These are phyloP conservation scores for Phytophthora citrophthora DNA, from an alignment of 352 stramenopile genomes.

Conservation along the genomic window DNA sequence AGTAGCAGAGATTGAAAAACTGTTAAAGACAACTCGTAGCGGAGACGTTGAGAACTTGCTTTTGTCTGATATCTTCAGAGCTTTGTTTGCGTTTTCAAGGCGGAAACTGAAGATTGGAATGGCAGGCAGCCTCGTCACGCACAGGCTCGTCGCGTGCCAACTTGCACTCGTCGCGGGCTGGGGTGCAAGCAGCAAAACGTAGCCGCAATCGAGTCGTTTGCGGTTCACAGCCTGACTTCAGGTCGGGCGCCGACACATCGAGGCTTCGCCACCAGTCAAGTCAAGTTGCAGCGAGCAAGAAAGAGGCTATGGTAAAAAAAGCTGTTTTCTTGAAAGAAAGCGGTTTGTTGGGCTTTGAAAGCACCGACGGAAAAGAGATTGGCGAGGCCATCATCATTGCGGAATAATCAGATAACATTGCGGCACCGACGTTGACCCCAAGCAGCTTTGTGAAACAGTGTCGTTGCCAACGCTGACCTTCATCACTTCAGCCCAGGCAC, in stretches of 20 bases:
- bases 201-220: conserved; percentile 28
- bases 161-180: conserved; percentile 30
- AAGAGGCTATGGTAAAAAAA: conserved; percentile 16
- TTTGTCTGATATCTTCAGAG: conserved; percentile 27
- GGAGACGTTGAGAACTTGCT: conserved; percentile 7
- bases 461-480: no score
- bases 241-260: not conserved
- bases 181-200: conserved; percentile 19
- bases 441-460: not conserved
- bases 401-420: conserved; percentile 15
- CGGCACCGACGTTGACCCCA: conserved; percentile 9
- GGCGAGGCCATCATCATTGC: conserved; percentile 12
- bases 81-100: conserved; percentile 6
- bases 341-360: no score
- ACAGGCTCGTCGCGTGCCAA: conserved; percentile 24
- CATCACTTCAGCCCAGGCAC: no score
- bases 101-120: conserved; percentile 35
- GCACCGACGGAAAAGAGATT: conserved; percentile 15
- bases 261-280: conserved; percentile 24
- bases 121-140: conserved; percentile 21
- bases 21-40: not conserved
- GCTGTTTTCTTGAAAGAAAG: conserved; percentile 28
- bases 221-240: not conserved
- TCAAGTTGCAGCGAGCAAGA: conserved; percentile 3
- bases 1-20: no score